A percentile compares a stretch with the other conserved stretches of the same genome.
phyloP scores from a whole-genome alignment of 1,139 yeast genomes.

The Yamadazyma pseudoaaseri region DNA sequence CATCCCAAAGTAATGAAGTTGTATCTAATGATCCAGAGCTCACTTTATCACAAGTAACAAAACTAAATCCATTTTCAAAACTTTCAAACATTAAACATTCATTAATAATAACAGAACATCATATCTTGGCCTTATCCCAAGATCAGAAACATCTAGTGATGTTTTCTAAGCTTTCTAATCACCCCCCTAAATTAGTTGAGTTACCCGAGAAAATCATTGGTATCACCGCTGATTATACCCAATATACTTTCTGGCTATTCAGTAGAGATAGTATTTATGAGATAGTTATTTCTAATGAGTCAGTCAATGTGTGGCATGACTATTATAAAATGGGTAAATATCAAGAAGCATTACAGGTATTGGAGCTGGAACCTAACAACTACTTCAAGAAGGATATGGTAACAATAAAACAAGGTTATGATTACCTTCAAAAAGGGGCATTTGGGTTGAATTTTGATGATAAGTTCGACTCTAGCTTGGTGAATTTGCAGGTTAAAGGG shows the following conservation, averaged over 20 bases:
- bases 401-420: constrained; percentile 62
- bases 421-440: constrained; percentile 44
- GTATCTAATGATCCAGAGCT: constrained; percentile 30
- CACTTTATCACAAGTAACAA: constrained; percentile 19
- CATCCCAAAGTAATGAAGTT: constrained; percentile 18
- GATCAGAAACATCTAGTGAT: constrained; percentile 17
- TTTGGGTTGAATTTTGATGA: constrained; percentile 31
- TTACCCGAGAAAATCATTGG: constrained; percentile 49
- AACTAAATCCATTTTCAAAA: constrained; percentile 11
- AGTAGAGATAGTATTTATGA: constrained; percentile 29
- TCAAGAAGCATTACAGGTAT: constrained; percentile 62
- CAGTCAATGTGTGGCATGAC: constrained; percentile 73
- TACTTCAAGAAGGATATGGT: constrained; percentile 48
- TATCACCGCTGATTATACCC: constrained; percentile 54
- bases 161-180: constrained; percentile 24
- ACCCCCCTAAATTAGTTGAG: constrained; percentile 12
- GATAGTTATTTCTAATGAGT: constrained; percentile 66
- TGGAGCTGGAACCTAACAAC: constrained; percentile 19
- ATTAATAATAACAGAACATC: constrained; percentile 25
- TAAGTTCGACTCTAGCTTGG: constrained; percentile 15
- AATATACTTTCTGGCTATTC: constrained; percentile 27
- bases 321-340: constrained; percentile 61
- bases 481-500: constrained; percentile 46
- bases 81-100: constrained; percentile 8
- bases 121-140: constrained; percentile 20